These are phyloP conservation scores for Tetrapisispora phaffii DNA, from an alignment of 805 yeast species.

Conservation along the genomic window DNA sequence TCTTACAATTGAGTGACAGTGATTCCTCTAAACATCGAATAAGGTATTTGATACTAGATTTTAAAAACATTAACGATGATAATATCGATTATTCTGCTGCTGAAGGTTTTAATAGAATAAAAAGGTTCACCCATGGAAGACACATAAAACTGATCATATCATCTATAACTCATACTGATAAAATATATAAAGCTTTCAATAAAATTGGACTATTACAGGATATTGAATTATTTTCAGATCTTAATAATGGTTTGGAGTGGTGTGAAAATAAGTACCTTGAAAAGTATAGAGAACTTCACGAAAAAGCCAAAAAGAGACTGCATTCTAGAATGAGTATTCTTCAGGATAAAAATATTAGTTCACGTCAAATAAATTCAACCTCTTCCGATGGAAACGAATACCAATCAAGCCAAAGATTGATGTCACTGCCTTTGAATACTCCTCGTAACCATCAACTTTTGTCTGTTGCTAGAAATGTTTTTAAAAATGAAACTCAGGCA, in stretches of 20 bases:
- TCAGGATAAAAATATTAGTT: neutral
- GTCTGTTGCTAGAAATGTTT: conserved; percentile 32
- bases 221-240: conserved; percentile 54
- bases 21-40: conserved; percentile 44
- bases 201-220: conserved; percentile 74
- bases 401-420: conserved; percentile 3
- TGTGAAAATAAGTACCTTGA: conserved; percentile 81
- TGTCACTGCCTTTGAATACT: conserved; percentile 26
- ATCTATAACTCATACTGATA: conserved; percentile 60
- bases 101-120: conserved; percentile 83
- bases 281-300: conserved; percentile 30
- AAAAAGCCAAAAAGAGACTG: conserved; percentile 8
- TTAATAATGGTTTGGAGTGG: conserved; percentile 90
- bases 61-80: conserved; percentile 60
- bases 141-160: conserved; percentile 66
- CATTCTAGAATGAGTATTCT: neutral
- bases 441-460: conserved; percentile 35
- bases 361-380: neutral
- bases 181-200: conserved; percentile 57
- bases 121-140: conserved; percentile 62
- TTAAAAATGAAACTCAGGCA: conserved; percentile 23
- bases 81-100: conserved; percentile 90
- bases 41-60: conserved; percentile 73
- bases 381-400: neutral
- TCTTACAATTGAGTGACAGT: conserved; percentile 45